Percentiles rank a stretch among this genome's conserved stretches.
Evolutionary conservation across 1,284 basidiomycete genomes (phyloP).

Genomic region (Coniferiporia sulphurascens): DNA sequence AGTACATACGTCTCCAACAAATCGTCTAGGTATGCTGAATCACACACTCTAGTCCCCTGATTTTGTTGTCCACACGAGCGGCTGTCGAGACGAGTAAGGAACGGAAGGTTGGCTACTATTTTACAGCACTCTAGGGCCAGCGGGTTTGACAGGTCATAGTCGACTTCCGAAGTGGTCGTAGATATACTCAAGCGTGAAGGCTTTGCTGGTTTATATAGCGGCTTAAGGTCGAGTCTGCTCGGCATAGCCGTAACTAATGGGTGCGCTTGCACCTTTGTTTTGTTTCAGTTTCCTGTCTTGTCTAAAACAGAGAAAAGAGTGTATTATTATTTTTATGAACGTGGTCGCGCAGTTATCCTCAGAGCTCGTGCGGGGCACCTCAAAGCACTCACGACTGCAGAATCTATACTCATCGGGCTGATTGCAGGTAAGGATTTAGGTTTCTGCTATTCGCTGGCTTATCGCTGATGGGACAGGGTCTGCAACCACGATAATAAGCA

Average conservation of each 20-base stretch:
- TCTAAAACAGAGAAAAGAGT: constrained; percentile 39
- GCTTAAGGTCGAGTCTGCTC: constrained; percentile 80
- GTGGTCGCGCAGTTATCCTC: constrained; percentile 53
- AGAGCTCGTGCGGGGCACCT: constrained; percentile 47
- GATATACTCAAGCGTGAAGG: constrained; percentile 87
- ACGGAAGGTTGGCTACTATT: constrained; percentile 49
- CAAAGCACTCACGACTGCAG: constrained; percentile 73
- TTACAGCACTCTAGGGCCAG: neutral
- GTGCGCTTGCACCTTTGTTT: constrained; percentile 29
- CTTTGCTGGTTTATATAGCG: constrained; percentile 80
- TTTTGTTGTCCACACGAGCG: constrained; percentile 89
- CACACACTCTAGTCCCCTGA: constrained; percentile 66
- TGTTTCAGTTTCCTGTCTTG: constrained; percentile 2
- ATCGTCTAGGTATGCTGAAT: constrained; percentile 18
- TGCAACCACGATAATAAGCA: constrained; percentile 86
- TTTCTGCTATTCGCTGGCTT: neutral
- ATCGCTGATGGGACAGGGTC: constrained; percentile 50
- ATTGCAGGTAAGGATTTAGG: constrained; percentile 62
- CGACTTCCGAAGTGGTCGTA: constrained; percentile 55
- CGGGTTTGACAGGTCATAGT: constrained; percentile 28
- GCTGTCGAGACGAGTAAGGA: constrained; percentile 85
- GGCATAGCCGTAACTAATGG: constrained; percentile 95
- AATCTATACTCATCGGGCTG: constrained; percentile 88
- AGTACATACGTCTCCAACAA: constrained; percentile 28
- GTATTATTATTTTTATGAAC: constrained; percentile 84